Evolutionary conservation across 495 filamentous ascomycete genomes (phyloP).

Genomic region (Saxophila tyrrhenica): DNA sequence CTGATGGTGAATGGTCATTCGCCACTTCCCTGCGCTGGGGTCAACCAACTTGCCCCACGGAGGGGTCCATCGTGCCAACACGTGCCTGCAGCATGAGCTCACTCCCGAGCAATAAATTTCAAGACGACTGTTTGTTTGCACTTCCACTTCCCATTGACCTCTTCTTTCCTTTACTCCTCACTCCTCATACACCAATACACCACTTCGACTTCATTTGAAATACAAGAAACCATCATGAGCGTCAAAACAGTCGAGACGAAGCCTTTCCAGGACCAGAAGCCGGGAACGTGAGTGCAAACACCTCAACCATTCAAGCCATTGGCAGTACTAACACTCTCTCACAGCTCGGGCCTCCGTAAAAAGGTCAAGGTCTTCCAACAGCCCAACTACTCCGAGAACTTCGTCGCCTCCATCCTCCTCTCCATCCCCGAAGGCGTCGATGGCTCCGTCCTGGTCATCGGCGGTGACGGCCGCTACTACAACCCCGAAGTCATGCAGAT

Average conservation of each 20-base stretch:
- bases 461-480: conserved; percentile 93
- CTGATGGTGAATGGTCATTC: no score
- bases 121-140: no score
- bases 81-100: no score
- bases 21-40: no score
- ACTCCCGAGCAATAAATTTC: no score
- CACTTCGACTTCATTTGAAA: background rate
- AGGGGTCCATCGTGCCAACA: no score
- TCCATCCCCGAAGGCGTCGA: conserved; percentile 92
- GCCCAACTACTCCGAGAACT: conserved; percentile 88
- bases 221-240: conserved; percentile 57
- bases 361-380: conserved; percentile 98
- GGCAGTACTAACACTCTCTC: conserved; percentile 24
- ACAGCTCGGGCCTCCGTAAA: conserved; percentile 91
- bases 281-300: conserved; percentile 74
- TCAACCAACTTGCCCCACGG: no score
- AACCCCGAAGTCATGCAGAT: conserved; percentile 92
- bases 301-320: conserved; percentile 1
- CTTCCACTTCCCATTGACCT: no score
- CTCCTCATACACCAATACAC: no score
- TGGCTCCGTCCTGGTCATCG: conserved; percentile 85
- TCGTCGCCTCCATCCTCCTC: conserved; percentile 82
- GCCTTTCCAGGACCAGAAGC: conserved; percentile 91
- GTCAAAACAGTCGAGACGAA: conserved; percentile 63
- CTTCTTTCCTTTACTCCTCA: background rate